Conservation (phyloP, 2,329 filamentous ascomycete species). For the Sphaerulina populicola region DNA sequence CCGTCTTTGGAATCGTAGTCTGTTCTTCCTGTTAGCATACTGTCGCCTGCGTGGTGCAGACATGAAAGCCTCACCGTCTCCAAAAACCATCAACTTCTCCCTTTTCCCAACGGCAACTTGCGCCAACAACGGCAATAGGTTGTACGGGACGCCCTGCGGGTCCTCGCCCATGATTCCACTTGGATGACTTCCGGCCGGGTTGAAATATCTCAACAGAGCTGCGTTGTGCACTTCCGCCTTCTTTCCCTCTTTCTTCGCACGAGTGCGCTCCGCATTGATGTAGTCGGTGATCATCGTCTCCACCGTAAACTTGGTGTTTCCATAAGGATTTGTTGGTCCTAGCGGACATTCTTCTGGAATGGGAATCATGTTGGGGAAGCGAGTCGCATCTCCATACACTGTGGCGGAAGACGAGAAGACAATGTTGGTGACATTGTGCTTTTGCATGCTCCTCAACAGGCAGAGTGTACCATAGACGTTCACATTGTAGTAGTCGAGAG, state of each 20-base stretch:
- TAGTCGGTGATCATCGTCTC: conserved; percentile 88
- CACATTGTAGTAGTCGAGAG: conserved; percentile 94
- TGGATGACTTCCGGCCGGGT: conserved; percentile 89
- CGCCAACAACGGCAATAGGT: conserved; percentile 84
- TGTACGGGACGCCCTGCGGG: conserved; percentile 89
- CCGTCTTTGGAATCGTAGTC: conserved; percentile 88
- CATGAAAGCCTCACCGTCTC: conserved; percentile 58
- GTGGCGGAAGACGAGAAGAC: conserved; percentile 98
- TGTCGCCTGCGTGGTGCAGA: not conserved
- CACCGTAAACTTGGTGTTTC: conserved; percentile 87
- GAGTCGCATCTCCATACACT: conserved; percentile 95
- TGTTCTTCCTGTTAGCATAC: conserved; percentile 33
- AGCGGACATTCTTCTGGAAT: conserved; percentile 96
- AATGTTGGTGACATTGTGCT: conserved; percentile 88
- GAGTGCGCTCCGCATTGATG: conserved; percentile 76
- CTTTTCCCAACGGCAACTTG: conserved; percentile 94
- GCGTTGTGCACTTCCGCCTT: conserved; percentile 79
- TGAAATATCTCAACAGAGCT: conserved; percentile 92
- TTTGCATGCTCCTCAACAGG: conserved; percentile 77
- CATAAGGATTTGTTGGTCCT: conserved; percentile 94
- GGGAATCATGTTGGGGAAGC: conserved; percentile 95
- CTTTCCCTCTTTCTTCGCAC: conserved; percentile 70
- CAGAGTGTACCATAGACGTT: conserved; percentile 89
- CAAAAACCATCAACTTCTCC: conserved; percentile 89
- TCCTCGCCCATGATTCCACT: conserved; percentile 97